phyloP scores from a whole-genome alignment of 305 asterid genomes.

The Fraxinus xanthoxyloides region DNA sequence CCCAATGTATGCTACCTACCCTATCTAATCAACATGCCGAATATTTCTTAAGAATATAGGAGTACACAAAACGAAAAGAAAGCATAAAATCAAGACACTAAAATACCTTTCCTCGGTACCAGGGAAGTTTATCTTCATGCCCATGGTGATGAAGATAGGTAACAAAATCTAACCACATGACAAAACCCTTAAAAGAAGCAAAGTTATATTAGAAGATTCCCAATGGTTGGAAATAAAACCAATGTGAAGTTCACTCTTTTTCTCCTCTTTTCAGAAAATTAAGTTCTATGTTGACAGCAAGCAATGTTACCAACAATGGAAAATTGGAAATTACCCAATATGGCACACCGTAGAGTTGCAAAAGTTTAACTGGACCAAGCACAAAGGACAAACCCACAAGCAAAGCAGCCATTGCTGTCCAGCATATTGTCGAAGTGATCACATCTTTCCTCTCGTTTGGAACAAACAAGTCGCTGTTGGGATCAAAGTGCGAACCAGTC shows the following conservation, averaged over 20 bases:
- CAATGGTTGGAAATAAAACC: not conserved
- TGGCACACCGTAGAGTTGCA: constrained; percentile 73
- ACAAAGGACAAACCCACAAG: constrained; percentile 53
- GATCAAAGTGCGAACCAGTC: constrained; percentile 79
- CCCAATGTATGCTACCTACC: not conserved
- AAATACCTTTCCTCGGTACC: constrained; percentile 64
- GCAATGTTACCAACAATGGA: not conserved
- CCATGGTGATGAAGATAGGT: constrained; percentile 70
- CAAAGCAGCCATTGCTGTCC: constrained; percentile 64
- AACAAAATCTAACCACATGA: constrained; percentile 55
- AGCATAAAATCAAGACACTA: not conserved
- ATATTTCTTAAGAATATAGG: constrained; percentile 8
- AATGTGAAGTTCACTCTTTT: not conserved
- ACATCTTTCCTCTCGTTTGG: constrained; percentile 63
- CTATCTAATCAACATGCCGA: constrained; percentile 32
- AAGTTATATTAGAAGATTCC: not conserved
- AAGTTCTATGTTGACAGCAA: not conserved
- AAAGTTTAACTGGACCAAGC: constrained; percentile 49
- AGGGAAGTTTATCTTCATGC: constrained; percentile 54
- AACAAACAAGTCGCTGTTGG: constrained; percentile 60
- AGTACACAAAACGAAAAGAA: not conserved
- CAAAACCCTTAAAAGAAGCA: constrained; percentile 38
- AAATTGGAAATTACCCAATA: constrained; percentile 45
- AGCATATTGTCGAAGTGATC: constrained; percentile 69
- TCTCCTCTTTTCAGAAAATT: not conserved